Conservation (phyloP, 2,329 filamentous ascomycete genomes). For the Colletotrichum cordylinicola region DNA sequence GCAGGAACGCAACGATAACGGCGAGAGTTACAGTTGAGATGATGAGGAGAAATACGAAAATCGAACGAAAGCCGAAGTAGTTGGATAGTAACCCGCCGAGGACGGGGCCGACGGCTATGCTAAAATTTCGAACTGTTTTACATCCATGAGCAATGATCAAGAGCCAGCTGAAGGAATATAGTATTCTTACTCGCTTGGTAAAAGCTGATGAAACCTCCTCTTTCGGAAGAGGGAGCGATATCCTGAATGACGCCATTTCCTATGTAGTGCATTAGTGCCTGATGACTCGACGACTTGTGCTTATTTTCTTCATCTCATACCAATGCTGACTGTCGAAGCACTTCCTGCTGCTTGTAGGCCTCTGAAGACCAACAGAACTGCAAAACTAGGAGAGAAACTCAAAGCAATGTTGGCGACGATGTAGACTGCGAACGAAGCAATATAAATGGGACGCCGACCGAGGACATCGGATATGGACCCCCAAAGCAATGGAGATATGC, state of each 20-base stretch:
- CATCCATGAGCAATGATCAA: background rate
- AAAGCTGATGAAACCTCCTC: constrained; percentile 34
- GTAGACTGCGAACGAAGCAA: constrained; percentile 51
- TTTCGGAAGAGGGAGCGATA: constrained; percentile 30
- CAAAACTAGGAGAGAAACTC: constrained; percentile 47
- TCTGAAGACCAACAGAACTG: constrained; percentile 47
- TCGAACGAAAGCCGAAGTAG: constrained; percentile 32
- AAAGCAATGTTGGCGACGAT: constrained; percentile 51
- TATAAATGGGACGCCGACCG: constrained; percentile 50
- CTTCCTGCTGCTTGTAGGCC: constrained; percentile 54
- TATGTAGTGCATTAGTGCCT: background rate
- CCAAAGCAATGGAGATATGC: constrained; percentile 53
- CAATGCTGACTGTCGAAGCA: constrained; percentile 52
- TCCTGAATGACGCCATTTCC: constrained; percentile 38
- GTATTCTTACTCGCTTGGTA: constrained; percentile 33
- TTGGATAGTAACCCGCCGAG: constrained; percentile 34
- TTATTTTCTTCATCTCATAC: constrained; percentile 27
- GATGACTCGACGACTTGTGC: background rate
- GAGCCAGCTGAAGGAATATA: background rate
- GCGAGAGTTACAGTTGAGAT: constrained; percentile 6
- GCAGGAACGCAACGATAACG: constrained; percentile 26
- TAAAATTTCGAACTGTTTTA: constrained; percentile 29
- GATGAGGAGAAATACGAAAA: constrained; percentile 28
- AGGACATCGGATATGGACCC: constrained; percentile 51
- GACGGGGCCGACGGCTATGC: constrained; percentile 36